These are phyloP conservation scores for Penicillium psychrosexuale DNA, from an alignment of 2,329 filamentous ascomycete species.

Conservation along the genomic window DNA sequence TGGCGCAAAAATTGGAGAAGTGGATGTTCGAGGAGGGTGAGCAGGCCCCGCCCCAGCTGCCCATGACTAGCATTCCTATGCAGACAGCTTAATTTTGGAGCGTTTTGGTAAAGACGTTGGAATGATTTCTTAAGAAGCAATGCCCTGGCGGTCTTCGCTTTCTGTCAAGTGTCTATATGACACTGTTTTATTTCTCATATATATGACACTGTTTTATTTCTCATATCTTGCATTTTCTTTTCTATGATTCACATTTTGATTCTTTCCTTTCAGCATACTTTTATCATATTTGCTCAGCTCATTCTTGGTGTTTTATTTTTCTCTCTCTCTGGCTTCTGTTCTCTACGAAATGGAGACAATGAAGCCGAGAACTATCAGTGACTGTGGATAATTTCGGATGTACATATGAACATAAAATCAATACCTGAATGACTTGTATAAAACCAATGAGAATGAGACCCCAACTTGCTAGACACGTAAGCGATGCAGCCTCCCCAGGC, in stretches of 20 bases:
- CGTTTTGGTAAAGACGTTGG: not conserved
- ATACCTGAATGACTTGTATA: slow-evolving; percentile 3
- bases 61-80: slow-evolving; percentile 28
- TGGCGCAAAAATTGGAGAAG: slow-evolving; percentile 50
- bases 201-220: not conserved
- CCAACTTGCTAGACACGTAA: not conserved
- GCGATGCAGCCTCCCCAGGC: not conserved
- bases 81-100: slow-evolving; percentile 7
- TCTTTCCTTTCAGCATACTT: not conserved
- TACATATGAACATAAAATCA: slow-evolving; percentile 5
- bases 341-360: not conserved
- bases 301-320: not conserved
- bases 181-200: not conserved
- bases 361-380: not conserved
- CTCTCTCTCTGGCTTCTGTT: not conserved
- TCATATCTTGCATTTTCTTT: slow-evolving; percentile 1
- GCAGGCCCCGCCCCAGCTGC: slow-evolving; percentile 28
- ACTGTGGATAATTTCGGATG: slow-evolving; percentile 1
- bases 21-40: slow-evolving; percentile 47
- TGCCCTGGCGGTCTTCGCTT: slow-evolving; percentile 6
- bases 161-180: not conserved
- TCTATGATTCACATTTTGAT: not conserved
- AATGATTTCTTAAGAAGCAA: slow-evolving; percentile 1
- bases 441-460: too few relatives aligned
- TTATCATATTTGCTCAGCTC: slow-evolving; percentile 1